These are phyloP conservation scores for Earliella scabrosa DNA, from an alignment of 1,284 basidiomycete species.

Conservation along the genomic window DNA sequence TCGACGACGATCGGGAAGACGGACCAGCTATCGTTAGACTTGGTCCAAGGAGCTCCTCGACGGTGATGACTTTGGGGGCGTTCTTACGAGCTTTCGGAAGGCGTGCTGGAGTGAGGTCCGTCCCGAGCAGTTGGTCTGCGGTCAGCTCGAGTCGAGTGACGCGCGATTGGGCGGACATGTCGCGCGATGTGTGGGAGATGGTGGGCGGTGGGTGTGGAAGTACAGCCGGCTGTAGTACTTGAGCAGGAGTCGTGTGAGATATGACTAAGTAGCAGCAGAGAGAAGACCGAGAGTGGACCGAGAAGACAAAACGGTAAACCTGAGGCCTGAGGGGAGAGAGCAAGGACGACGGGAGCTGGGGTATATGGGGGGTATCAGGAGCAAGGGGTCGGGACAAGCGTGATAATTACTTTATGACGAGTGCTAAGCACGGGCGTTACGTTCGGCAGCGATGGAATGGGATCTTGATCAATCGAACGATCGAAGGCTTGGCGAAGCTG, in stretches of 20 bases:
- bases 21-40: conserved; percentile 21
- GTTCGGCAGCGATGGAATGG: background rate
- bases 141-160: conserved; percentile 21
- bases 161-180: conserved; percentile 17
- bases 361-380: background rate
- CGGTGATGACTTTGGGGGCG: conserved; percentile 13
- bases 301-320: too few relatives aligned
- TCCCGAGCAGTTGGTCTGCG: conserved; percentile 24
- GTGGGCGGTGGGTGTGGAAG: background rate
- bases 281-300: too few relatives aligned
- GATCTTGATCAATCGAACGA: background rate
- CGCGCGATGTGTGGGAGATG: background rate
- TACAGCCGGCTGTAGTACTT: background rate
- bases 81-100: conserved; percentile 11
- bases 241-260: conserved; percentile 1
- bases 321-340: too few relatives aligned
- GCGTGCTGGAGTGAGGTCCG: conserved; percentile 17
- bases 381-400: background rate
- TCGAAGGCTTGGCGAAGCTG: conserved; percentile 3
- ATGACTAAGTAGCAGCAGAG: background rate
- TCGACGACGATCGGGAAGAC: background rate
- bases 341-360: background rate
- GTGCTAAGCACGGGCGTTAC: background rate
- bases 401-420: background rate
- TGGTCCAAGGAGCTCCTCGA: conserved; percentile 22